Evolutionary conservation across 1,284 basidiomycete species (phyloP).

Genomic region (Cryptococcus depauperatus): DNA sequence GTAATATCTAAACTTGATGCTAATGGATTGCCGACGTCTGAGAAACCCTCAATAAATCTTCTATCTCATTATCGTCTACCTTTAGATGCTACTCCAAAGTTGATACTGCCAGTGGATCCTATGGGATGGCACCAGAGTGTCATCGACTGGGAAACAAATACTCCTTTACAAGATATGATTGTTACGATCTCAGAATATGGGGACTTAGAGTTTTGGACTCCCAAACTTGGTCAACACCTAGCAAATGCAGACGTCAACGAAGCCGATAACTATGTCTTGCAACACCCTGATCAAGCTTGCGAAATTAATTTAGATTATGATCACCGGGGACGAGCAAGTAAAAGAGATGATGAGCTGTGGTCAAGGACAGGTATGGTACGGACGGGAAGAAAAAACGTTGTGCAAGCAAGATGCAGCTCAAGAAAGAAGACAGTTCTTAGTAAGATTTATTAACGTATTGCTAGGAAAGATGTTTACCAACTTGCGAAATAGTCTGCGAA

Average conservation of each 20-base stretch:
- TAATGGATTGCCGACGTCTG: background rate
- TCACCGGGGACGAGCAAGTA: background rate
- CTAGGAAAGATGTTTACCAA: conserved; percentile 1
- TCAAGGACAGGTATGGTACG: conserved; percentile 58
- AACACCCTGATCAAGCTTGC: conserved; percentile 9
- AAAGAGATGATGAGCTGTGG: conserved; percentile 23
- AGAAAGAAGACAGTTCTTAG: conserved; percentile 78
- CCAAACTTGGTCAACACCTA: conserved; percentile 48
- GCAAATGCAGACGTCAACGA: conserved; percentile 6
- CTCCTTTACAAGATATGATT: conserved; percentile 57
- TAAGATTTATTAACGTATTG: too few relatives aligned
- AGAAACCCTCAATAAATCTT: conserved; percentile 24
- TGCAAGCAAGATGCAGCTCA: conserved; percentile 71
- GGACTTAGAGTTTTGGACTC: conserved; percentile 72
- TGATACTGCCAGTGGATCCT: conserved; percentile 66
- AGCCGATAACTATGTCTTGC: background rate
- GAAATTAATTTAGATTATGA: conserved; percentile 2
- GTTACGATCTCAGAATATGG: conserved; percentile 66
- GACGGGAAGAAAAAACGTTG: conserved; percentile 59
- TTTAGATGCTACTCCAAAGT: conserved; percentile 14
- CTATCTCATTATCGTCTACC: conserved; percentile 34
- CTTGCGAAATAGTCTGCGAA: conserved; percentile 39
- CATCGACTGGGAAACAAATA: conserved; percentile 41
- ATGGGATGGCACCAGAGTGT: conserved; percentile 67
- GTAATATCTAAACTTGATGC: conserved; percentile 23